phyloP scores from a whole-genome alignment of 805 yeast genomes.

The Metschnikowia lunata region DNA sequence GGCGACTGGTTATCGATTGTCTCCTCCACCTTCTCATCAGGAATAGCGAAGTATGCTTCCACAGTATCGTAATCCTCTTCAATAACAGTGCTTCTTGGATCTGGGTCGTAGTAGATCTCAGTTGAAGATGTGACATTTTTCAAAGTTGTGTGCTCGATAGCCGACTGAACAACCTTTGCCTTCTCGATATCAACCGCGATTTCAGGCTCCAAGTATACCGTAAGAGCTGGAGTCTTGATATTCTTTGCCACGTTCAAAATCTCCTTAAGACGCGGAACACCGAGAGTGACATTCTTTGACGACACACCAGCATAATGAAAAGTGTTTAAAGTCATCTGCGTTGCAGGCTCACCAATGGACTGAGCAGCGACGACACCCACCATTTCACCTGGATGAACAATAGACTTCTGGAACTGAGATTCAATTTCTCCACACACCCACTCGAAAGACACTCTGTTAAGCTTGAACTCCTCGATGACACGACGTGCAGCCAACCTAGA shows the following conservation, averaged over 20 bases:
- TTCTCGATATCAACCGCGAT: slow-evolving; percentile 84
- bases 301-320: slow-evolving; percentile 99
- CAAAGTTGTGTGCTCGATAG: slow-evolving; percentile 93
- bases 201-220: slow-evolving; percentile 82
- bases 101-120: slow-evolving; percentile 96
- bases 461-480: slow-evolving; percentile 83
- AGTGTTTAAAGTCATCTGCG: slow-evolving; percentile 89
- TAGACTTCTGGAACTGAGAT: slow-evolving; percentile 84
- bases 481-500: slow-evolving; percentile 90
- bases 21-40: slow-evolving; percentile 95
- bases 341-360: slow-evolving; percentile 98
- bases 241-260: slow-evolving; percentile 97
- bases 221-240: slow-evolving; percentile 98
- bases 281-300: slow-evolving; percentile 96
- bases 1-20: slow-evolving; percentile 94
- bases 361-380: slow-evolving; percentile 97
- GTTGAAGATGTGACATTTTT: slow-evolving; percentile 96
- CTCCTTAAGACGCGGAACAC: slow-evolving; percentile 99
- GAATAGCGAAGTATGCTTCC: slow-evolving; percentile 94
- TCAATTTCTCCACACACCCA: slow-evolving; percentile 96
- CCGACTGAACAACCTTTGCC: slow-evolving; percentile 93
- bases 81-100: slow-evolving; percentile 94
- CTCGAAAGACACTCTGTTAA: slow-evolving; percentile 81
- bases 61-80: slow-evolving; percentile 97
- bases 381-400: slow-evolving; percentile 97